phyloP scores from a whole-genome alignment of 2,329 filamentous ascomycete genomes.

The Phaeosphaeria sp. region DNA sequence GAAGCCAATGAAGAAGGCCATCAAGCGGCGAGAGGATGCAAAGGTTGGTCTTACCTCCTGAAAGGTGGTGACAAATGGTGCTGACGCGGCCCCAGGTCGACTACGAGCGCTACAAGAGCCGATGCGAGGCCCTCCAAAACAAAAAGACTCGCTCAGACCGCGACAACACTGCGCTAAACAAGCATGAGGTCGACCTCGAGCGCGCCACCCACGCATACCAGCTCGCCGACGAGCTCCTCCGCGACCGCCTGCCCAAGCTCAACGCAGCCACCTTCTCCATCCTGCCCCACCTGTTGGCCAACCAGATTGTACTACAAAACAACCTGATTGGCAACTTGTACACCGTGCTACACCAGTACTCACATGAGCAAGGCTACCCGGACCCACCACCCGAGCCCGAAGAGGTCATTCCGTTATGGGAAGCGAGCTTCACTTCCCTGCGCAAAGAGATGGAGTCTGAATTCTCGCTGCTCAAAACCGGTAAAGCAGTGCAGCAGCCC shows the following conservation, averaged over 20 bases:
- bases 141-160: slow-evolving; percentile 74
- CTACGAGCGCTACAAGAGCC: slow-evolving; percentile 77
- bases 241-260: slow-evolving; percentile 72
- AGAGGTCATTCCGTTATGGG: slow-evolving; percentile 72
- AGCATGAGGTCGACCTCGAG: slow-evolving; percentile 73
- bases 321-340: slow-evolving; percentile 79
- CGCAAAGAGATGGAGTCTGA: slow-evolving; percentile 70
- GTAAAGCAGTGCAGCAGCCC: slow-evolving; percentile 68
- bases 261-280: slow-evolving; percentile 74
- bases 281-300: slow-evolving; percentile 73
- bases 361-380: slow-evolving; percentile 70
- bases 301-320: slow-evolving; percentile 79
- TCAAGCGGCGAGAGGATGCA: slow-evolving; percentile 84
- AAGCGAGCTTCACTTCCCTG: slow-evolving; percentile 66
- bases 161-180: slow-evolving; percentile 73
- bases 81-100: slow-evolving; percentile 63
- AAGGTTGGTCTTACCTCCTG: slow-evolving; percentile 54
- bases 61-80: not conserved
- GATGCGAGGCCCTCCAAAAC: slow-evolving; percentile 71
- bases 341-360: slow-evolving; percentile 76
- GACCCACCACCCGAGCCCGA: slow-evolving; percentile 76
- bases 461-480: slow-evolving; percentile 68
- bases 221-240: slow-evolving; percentile 75
- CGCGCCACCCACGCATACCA: slow-evolving; percentile 75
- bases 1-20: slow-evolving; percentile 77